Evolutionary conservation across 108 stramenopile genomes (phyloP).

Genomic region (Licmophora abbreviata): DNA sequence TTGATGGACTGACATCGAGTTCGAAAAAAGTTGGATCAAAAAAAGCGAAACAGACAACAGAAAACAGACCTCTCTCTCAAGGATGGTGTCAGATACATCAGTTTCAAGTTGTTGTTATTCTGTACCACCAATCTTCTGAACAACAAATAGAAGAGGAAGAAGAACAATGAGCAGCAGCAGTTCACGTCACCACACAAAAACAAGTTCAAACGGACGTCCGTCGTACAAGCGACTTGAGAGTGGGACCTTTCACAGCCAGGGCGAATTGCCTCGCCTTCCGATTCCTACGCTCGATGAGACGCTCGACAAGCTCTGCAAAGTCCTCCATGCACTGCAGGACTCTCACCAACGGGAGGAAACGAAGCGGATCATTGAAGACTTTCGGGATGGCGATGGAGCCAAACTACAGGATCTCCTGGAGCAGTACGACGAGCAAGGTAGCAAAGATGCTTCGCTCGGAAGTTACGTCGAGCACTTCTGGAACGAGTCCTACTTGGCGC

Average conservation of each 20-base stretch:
- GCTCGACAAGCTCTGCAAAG: slow-evolving; percentile 37
- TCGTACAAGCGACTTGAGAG: slow-evolving; percentile 2
- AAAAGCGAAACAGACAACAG: too few relatives aligned
- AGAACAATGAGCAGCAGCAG: too few relatives aligned
- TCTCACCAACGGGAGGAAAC: slow-evolving; percentile 29
- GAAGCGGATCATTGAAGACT: slow-evolving; percentile 13
- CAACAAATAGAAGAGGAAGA: too few relatives aligned
- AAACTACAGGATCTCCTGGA: slow-evolving; percentile 53
- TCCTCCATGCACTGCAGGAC: slow-evolving; percentile 43
- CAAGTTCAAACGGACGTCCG: too few relatives aligned
- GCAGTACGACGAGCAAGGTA: slow-evolving; percentile 56
- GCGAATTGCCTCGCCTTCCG: slow-evolving; percentile 50
- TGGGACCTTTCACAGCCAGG: slow-evolving; percentile 45
- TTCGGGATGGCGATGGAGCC: slow-evolving; percentile 44
- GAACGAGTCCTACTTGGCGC: slow-evolving; percentile 81
- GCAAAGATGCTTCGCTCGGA: slow-evolving; percentile 39
- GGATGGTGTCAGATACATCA: too few relatives aligned
- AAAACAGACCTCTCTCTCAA: too few relatives aligned
- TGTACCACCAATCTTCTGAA: too few relatives aligned
- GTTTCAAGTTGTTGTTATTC: too few relatives aligned
- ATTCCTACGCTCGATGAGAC: slow-evolving; percentile 77
- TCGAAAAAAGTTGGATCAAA: too few relatives aligned
- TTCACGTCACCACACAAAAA: too few relatives aligned
- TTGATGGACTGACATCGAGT: too few relatives aligned
- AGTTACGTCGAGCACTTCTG: slow-evolving; percentile 85